These are phyloP conservation scores for Porcisia hertigi DNA, from an alignment of 208 protist genomes.

Conservation along the genomic window DNA sequence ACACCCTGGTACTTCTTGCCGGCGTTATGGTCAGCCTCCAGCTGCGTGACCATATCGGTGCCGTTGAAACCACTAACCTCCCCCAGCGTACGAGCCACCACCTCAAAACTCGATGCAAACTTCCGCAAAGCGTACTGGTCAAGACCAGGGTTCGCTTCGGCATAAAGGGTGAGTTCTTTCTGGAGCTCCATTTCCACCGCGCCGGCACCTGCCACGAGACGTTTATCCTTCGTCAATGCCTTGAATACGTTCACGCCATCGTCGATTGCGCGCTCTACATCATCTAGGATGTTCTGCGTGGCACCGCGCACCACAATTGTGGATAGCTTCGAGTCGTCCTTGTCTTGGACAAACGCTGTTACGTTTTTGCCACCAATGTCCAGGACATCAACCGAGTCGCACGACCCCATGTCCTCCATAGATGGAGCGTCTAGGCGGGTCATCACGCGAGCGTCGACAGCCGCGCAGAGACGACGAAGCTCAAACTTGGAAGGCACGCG, in stretches of 20 bases:
- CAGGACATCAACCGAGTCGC: conserved; percentile 92
- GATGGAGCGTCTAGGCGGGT: conserved; percentile 92
- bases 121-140: conserved; percentile 99
- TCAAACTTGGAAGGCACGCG: conserved; percentile 99
- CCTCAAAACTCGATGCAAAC: conserved; percentile 97
- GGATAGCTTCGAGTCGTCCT: conserved; percentile 92
- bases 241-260: conserved; percentile 99
- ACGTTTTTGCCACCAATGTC: conserved; percentile 97
- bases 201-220: conserved; percentile 97
- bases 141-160: conserved; percentile 93
- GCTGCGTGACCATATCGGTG: conserved; percentile 95
- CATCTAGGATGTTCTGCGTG: conserved; percentile 98
- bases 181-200: conserved; percentile 97
- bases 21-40: conserved; percentile 95
- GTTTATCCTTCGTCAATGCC: conserved; percentile 92
- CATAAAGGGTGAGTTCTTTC: conserved; percentile 81
- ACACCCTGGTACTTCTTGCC: conserved; percentile 93
- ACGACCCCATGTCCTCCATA: conserved; percentile 96
- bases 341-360: conserved; percentile 95
- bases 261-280: conserved; percentile 96
- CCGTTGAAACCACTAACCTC: conserved; percentile 97
- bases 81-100: conserved; percentile 97
- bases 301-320: conserved; percentile 99
- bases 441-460: conserved; percentile 95
- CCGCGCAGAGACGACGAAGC: conserved; percentile 96